A percentile compares a stretch with the other conserved stretches of the same genome.
Conservation (phyloP, 2,329 filamentous ascomycete genomes). For the Teratosphaeria nubilosa region DNA sequence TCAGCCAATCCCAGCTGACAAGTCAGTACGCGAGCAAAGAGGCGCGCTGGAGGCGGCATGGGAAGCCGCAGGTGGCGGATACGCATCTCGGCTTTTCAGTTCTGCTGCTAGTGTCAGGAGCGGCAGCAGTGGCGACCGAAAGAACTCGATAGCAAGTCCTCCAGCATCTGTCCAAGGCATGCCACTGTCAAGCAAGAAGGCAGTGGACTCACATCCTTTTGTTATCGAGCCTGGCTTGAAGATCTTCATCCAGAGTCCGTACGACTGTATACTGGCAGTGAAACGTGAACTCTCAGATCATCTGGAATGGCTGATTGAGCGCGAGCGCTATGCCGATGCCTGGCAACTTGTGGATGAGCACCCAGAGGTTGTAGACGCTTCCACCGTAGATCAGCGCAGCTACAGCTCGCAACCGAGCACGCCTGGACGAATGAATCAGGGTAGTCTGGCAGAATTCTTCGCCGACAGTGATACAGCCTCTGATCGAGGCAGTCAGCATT, state of each 20-base stretch:
- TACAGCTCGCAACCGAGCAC: constrained; percentile 30
- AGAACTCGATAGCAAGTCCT: constrained; percentile 15
- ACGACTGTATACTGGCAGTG: constrained; percentile 87
- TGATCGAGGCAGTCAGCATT: constrained; percentile 45
- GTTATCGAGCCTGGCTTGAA: constrained; percentile 53
- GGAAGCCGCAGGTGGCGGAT: constrained; percentile 67
- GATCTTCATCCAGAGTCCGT: constrained; percentile 92
- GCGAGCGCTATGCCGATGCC: constrained; percentile 68
- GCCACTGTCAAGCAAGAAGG: constrained; percentile 13
- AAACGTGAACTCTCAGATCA: constrained; percentile 81
- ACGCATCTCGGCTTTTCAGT: constrained; percentile 76
- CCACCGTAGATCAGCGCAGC: background rate
- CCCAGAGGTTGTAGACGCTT: constrained; percentile 52
- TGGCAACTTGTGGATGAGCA: constrained; percentile 86
- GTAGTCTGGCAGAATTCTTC: constrained; percentile 36
- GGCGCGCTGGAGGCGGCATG: constrained; percentile 79
- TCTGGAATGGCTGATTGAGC: constrained; percentile 73
- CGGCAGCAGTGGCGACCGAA: constrained; percentile 25
- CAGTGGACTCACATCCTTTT: constrained; percentile 35
- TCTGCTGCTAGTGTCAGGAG: constrained; percentile 66
- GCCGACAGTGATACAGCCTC: constrained; percentile 49
- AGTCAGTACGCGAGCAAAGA: constrained; percentile 36
- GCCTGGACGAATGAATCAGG: constrained; percentile 30
- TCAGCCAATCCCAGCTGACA: constrained; percentile 51
- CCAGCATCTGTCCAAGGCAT: constrained; percentile 20